phyloP scores from a whole-genome alignment of 225 moss, liverwort and hornwort species.

The Polytrichum commune region DNA sequence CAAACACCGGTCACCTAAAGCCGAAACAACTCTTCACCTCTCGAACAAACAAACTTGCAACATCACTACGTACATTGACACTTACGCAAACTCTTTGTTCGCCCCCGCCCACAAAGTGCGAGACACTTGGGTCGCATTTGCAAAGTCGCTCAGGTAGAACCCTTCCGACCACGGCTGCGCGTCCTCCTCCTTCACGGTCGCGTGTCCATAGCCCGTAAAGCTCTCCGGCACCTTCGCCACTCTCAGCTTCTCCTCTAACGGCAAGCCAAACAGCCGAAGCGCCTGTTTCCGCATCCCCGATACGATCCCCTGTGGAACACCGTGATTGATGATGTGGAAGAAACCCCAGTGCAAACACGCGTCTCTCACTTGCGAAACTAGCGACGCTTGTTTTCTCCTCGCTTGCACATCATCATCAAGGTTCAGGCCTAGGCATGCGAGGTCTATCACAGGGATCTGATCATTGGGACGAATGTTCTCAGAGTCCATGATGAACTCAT shows the following conservation, averaged over 20 bases:
- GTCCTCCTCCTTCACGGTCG: constrained; percentile 35
- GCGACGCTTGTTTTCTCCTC: not conserved
- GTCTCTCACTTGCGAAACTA: constrained; percentile 24
- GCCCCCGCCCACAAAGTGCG: constrained; percentile 32
- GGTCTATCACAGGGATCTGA: constrained; percentile 41
- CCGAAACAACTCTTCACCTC: too few relatives aligned
- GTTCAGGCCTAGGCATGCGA: constrained; percentile 14
- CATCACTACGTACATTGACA: too few relatives aligned
- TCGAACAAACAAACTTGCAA: too few relatives aligned
- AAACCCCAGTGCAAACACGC: constrained; percentile 51
- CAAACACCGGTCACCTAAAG: too few relatives aligned
- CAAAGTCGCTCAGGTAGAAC: constrained; percentile 29
- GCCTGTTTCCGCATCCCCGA: constrained; percentile 36
- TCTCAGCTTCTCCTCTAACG: constrained; percentile 46
- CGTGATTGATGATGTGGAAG: constrained; percentile 52
- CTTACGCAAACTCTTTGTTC: constrained; percentile 35
- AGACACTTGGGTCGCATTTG: constrained; percentile 14
- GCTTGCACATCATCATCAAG: not conserved
- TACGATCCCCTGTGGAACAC: constrained; percentile 39
- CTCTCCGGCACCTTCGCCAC: constrained; percentile 17
- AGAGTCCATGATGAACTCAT: constrained; percentile 24
- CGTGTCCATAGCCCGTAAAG: constrained; percentile 37
- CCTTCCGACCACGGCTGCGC: constrained; percentile 43
- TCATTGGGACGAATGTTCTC: not conserved
- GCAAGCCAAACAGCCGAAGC: constrained; percentile 29